These are phyloP conservation scores for Paraconiothyrium sp. DNA, from an alignment of 2,329 filamentous ascomycete species.

Conservation along the genomic window DNA sequence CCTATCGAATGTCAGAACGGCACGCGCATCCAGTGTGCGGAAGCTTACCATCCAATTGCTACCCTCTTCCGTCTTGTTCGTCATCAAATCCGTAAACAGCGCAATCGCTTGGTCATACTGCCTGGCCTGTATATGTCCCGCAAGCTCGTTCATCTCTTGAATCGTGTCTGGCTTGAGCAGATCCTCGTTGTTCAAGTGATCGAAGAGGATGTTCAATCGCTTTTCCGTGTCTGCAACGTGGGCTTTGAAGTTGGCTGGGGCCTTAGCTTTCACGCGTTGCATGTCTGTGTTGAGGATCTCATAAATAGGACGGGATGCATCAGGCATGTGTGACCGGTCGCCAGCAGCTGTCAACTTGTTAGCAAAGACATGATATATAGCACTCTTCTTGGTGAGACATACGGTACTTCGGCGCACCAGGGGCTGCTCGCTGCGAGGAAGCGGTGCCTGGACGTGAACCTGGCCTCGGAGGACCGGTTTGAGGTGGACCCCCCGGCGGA, in stretches of 20 bases:
- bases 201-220: constrained; percentile 90
- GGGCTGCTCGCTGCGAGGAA: constrained; percentile 59
- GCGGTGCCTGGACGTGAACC: constrained; percentile 58
- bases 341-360: constrained; percentile 64
- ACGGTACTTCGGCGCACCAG: constrained; percentile 74
- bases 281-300: constrained; percentile 85
- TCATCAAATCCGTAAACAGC: constrained; percentile 58
- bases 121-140: constrained; percentile 50
- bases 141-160: constrained; percentile 69
- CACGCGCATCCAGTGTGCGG: not conserved
- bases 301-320: constrained; percentile 77
- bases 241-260: constrained; percentile 83
- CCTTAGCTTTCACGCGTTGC: constrained; percentile 85
- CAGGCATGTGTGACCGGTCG: constrained; percentile 88
- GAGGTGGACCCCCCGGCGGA: constrained; percentile 52
- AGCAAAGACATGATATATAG: constrained; percentile 27
- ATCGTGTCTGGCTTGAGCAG: constrained; percentile 83
- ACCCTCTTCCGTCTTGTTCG: constrained; percentile 59
- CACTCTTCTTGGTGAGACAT: constrained; percentile 48
- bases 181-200: constrained; percentile 96
- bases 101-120: constrained; percentile 57
- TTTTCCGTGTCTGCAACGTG: constrained; percentile 96
- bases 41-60: constrained; percentile 62
- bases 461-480: constrained; percentile 51
- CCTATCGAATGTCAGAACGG: constrained; percentile 30